Conservation (phyloP, 768 basidiomycete genomes). For the Leucosporidium yakuticum region DNA sequence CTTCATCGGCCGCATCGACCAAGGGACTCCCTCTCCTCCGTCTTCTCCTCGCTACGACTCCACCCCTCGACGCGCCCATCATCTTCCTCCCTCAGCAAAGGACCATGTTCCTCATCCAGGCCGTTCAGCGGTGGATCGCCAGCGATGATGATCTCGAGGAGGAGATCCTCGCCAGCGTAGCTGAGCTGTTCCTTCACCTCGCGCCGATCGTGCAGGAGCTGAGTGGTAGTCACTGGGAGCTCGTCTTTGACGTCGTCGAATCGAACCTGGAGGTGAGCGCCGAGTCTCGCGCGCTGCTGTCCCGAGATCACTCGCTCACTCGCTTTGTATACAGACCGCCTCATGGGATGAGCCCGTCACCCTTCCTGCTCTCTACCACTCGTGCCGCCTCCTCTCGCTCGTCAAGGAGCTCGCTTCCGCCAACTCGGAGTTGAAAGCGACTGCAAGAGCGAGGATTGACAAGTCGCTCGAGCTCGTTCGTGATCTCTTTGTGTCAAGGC, state of each 20-base stretch:
- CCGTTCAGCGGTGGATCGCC: slow-evolving; percentile 74
- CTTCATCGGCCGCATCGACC: slow-evolving; percentile 56
- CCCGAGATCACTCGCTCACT: background rate
- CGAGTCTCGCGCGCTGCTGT: background rate
- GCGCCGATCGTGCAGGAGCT: slow-evolving; percentile 84
- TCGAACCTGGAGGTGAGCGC: slow-evolving; percentile 71
- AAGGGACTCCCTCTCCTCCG: slow-evolving; percentile 66
- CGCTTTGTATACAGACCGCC: slow-evolving; percentile 49
- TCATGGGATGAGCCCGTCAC: slow-evolving; percentile 56
- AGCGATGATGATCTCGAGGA: slow-evolving; percentile 60
- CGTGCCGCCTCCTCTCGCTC: slow-evolving; percentile 59
- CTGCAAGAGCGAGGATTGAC: slow-evolving; percentile 59
- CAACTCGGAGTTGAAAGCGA: slow-evolving; percentile 65
- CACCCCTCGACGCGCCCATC: slow-evolving; percentile 68
- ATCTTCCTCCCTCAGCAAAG: slow-evolving; percentile 78
- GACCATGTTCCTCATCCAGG: slow-evolving; percentile 78
- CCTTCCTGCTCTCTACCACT: slow-evolving; percentile 61
- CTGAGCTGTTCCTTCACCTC: slow-evolving; percentile 61
- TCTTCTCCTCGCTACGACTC: slow-evolving; percentile 65
- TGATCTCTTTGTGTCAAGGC: slow-evolving; percentile 52
- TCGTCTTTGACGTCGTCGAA: slow-evolving; percentile 82
- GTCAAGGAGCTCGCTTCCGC: slow-evolving; percentile 64
- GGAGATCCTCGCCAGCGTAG: slow-evolving; percentile 11
- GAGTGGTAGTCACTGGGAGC: slow-evolving; percentile 83
- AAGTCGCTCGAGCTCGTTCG: slow-evolving; percentile 56